Evolutionary conservation across 2,329 filamentous ascomycete species (phyloP).

Genomic region (Myriosclerotinia curreyana): DNA sequence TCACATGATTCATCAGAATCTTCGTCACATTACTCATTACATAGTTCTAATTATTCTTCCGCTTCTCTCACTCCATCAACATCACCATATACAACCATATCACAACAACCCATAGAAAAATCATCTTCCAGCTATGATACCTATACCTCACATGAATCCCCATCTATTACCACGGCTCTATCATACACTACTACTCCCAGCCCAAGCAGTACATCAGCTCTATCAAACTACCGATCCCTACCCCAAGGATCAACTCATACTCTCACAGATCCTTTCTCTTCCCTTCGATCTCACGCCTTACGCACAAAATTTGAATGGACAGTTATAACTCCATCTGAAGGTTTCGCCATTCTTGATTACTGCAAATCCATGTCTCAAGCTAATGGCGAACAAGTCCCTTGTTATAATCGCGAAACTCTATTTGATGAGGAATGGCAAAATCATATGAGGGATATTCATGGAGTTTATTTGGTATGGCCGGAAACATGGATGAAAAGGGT

Average conservation of each 20-base stretch:
- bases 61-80: not conserved
- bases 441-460: constrained; percentile 38
- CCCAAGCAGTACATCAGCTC: constrained; percentile 10
- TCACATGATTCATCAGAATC: constrained; percentile 12
- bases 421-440: constrained; percentile 38
- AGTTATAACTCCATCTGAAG: constrained; percentile 33
- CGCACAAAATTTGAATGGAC: constrained; percentile 36
- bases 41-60: not conserved
- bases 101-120: constrained; percentile 25
- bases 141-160: constrained; percentile 25
- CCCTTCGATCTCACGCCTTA: constrained; percentile 33
- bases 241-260: not conserved
- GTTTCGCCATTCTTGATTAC: constrained; percentile 33
- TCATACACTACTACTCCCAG: constrained; percentile 28
- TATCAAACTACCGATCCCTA: constrained; percentile 6
- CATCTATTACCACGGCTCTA: constrained; percentile 22
- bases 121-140: constrained; percentile 20
- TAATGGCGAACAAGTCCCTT: constrained; percentile 26
- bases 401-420: constrained; percentile 37
- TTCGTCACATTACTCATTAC: constrained; percentile 7
- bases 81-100: constrained; percentile 8
- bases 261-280: constrained; percentile 30
- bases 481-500: constrained; percentile 38
- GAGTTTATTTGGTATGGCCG: constrained; percentile 36
- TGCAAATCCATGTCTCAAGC: constrained; percentile 31